Evolutionary conservation across 1,284 basidiomycete species (phyloP).

Genomic region (Volvariella volvacea): DNA sequence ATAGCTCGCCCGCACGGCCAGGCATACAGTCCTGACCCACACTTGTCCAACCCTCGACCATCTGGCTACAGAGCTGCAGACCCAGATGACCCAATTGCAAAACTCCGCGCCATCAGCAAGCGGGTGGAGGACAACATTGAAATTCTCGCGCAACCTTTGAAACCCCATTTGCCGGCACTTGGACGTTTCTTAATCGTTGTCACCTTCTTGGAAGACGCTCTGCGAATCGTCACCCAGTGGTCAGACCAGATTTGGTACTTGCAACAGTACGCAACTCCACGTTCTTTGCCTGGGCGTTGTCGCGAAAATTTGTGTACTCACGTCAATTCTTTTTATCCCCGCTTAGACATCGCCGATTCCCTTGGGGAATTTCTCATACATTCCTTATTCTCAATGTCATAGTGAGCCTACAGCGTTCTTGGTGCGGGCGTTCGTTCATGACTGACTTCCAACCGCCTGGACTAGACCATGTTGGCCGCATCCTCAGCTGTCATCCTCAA

Average conservation of each 20-base stretch:
- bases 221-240: conserved; percentile 94
- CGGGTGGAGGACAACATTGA: conserved; percentile 92
- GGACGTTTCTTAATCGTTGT: conserved; percentile 97
- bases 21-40: conserved; percentile 59
- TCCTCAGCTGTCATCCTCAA: conserved; percentile 89
- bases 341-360: conserved; percentile 85
- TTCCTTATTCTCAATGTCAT: conserved; percentile 92
- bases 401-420: conserved; percentile 48
- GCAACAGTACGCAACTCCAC: conserved; percentile 61
- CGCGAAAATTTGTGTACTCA: conserved; percentile 2
- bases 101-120: conserved; percentile 71
- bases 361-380: conserved; percentile 88
- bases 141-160: conserved; percentile 88
- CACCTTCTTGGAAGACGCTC: conserved; percentile 95
- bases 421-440: background rate
- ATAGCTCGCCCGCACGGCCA: conserved; percentile 67
- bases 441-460: conserved; percentile 7
- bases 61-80: conserved; percentile 72
- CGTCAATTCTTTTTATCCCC: conserved; percentile 10
- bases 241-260: conserved; percentile 95
- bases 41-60: conserved; percentile 61
- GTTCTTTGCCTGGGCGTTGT: background rate
- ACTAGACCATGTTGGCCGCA: conserved; percentile 84
- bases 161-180: conserved; percentile 91
- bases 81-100: conserved; percentile 80